Percentiles rank a stretch among this genome's conserved stretches.
Conservation (phyloP, 2,329 filamentous ascomycete genomes). For the Cordyceps fumosorosea region DNA sequence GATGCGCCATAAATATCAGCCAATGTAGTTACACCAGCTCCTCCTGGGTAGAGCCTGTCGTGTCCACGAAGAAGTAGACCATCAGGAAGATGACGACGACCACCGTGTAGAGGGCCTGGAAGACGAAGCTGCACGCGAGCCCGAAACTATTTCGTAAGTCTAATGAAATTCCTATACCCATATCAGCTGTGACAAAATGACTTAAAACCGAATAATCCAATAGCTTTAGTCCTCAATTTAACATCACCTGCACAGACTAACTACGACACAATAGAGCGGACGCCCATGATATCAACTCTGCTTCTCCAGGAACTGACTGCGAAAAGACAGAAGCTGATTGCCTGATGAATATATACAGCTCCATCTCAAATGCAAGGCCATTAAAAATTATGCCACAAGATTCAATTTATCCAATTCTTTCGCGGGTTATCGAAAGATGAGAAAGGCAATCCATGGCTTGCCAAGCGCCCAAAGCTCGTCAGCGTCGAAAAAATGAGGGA, state of each 20-base stretch:
- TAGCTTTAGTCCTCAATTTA: slow-evolving; percentile 32
- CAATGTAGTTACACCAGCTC: slow-evolving; percentile 18
- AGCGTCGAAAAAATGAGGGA: slow-evolving; percentile 31
- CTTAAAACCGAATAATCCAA: slow-evolving; percentile 27
- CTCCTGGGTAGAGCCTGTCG: slow-evolving; percentile 29
- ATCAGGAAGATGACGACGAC: slow-evolving; percentile 29
- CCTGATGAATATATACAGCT: background rate
- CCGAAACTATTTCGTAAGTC: too few relatives aligned
- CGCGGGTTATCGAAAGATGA: slow-evolving; percentile 25
- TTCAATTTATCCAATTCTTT: slow-evolving; percentile 35
- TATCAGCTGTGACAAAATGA: too few relatives aligned
- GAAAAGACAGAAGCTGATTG: slow-evolving; percentile 15
- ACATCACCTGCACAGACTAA: slow-evolving; percentile 32
- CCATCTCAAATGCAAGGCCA: background rate
- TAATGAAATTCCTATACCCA: too few relatives aligned
- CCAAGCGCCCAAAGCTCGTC: slow-evolving; percentile 31
- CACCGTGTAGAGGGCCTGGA: slow-evolving; percentile 35
- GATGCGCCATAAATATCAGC: background rate
- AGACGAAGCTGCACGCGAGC: slow-evolving; percentile 36
- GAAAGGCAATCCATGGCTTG: slow-evolving; percentile 30
- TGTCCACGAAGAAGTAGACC: slow-evolving; percentile 35
- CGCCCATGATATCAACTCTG: slow-evolving; percentile 30
- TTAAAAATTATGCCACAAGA: background rate
- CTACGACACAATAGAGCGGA: slow-evolving; percentile 29
- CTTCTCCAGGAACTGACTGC: slow-evolving; percentile 23